Base-by-base conservation (phyloP, 176 grass and related monocot species). In the Rhipidocladum racemiflorum region DNA sequence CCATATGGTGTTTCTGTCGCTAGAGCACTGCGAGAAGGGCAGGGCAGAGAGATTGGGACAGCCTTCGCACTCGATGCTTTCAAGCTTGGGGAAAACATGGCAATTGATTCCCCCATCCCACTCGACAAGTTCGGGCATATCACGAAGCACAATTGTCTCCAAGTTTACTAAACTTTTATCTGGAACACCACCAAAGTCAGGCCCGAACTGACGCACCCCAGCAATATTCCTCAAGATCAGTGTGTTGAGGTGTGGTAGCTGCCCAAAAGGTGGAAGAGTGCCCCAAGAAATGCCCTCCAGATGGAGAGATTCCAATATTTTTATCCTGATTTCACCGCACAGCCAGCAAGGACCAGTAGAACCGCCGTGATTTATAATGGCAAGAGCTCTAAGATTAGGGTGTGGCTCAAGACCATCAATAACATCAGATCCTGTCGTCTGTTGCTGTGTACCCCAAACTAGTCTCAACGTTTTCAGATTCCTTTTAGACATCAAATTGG, bases 41-140 rank as follows among this genome's bases (percentile, higher is more conserved):
- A 81, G 18, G 3, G 0, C 12, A 0, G 2, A 15, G 27, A 82
- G 67, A 1, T 46, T 45, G 12, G 53, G 79, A 10, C 79, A 82
- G 6, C 23, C 0, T 1, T 0, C 1, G 15, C 81, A 83, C 0
- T 1, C 0, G 2, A 83, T 36, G 2, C 0, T 51, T 39, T 74
- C 44, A 40, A 83, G 8, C 16, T 14, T 7, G 53, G 70, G 28
- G 18, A 74, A 53, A 5, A 84, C 17, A 2, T 56, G 17, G 7
- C 1, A 11, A 14, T 42, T 67, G 6, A 0, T 24, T 55, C 28
- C 81, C 30, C 69, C 45, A 43, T 16, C 6, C 59, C 70, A 83
- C 30, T 75, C 7, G 0, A 54, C 70, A 75, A 83, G 46, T 5
- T 84, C 71, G 11, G 60, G 61, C 70, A 75, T 75, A 10, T 20